phyloP scores from a whole-genome alignment of 1,139 yeast genomes.

The Pichia sp. region DNA sequence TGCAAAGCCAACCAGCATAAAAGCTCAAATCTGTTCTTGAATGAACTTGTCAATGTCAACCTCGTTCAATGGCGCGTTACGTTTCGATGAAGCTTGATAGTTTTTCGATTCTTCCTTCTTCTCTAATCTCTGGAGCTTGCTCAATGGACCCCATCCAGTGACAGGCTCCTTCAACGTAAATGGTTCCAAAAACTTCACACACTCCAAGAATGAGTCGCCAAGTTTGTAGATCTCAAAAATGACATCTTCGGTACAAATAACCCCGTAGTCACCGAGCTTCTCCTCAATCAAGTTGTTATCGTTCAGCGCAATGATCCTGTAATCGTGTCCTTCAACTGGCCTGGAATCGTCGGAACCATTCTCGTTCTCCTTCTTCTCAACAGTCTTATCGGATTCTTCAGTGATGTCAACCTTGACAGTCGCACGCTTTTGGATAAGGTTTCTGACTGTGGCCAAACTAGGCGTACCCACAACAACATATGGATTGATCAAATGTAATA shows the following conservation, averaged over 20 bases:
- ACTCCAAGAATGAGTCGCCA: slow-evolving; percentile 58
- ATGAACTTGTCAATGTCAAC: slow-evolving; percentile 67
- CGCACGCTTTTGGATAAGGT: slow-evolving; percentile 72
- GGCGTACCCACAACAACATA: slow-evolving; percentile 72
- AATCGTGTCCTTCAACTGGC: slow-evolving; percentile 23
- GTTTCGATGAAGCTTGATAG: slow-evolving; percentile 50
- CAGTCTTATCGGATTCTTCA: slow-evolving; percentile 33
- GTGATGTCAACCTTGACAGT: slow-evolving; percentile 41
- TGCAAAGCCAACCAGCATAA: no score
- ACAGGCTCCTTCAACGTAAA: slow-evolving; percentile 66
- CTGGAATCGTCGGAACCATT: slow-evolving; percentile 8
- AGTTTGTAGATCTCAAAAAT: slow-evolving; percentile 62
- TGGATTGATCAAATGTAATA: slow-evolving; percentile 64
- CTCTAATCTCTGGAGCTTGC: slow-evolving; percentile 49
- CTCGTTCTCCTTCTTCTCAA: slow-evolving; percentile 11
- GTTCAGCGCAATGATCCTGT: slow-evolving; percentile 43
- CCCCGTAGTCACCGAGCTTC: slow-evolving; percentile 60
- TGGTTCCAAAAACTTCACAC: slow-evolving; percentile 62
- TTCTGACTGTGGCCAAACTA: slow-evolving; percentile 63
- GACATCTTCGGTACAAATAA: slow-evolving; percentile 75
- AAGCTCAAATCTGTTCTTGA: slow-evolving; percentile 50
- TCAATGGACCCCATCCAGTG: slow-evolving; percentile 65
- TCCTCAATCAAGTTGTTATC: slow-evolving; percentile 75
- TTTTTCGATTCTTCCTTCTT: slow-evolving; percentile 40
- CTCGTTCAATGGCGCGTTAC: slow-evolving; percentile 60